Base-by-base conservation (phyloP, 192 early-diverging fungal genomes). In the Podila verticillata region DNA sequence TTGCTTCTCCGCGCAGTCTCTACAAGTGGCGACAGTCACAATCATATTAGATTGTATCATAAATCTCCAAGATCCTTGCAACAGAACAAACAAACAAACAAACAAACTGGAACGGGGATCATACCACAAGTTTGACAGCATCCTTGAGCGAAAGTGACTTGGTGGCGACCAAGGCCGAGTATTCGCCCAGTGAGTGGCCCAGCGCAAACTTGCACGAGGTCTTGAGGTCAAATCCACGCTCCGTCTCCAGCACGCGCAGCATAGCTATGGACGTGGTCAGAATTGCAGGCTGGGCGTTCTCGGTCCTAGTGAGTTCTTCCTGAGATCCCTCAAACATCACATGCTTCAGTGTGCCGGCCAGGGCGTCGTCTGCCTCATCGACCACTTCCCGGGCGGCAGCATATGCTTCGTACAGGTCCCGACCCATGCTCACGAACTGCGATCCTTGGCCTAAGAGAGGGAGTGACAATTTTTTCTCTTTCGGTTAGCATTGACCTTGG, bases 171-270 rank as follows among this genome's bases (percentile, higher is more conserved):
- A 94, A 84, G 6, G 93, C 92, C 22, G 89, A 86, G 67, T 98
- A 99, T 82, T 99, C 97, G 24, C 97, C 97, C 7, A 99, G 85
- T 28, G 95, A 96, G 70, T 99, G 97, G 7, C 97, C 97, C 57
- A 98, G 84, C 0, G 93, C 92, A 85, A 91, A 93, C 6, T 91
- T 91, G 74, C 92, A 96, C 22, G 88, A 82, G 4, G 90, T 89
- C 7, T 83, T 75, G 22, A 93, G 83, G 67, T 93, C 89, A 74
- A 95, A 93, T n/a, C 92, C 95, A 60, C 87, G 90, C 30, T 95
- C 96, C 0, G 83, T 84, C 81, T 97, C 93, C 51, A 99, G 82
- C 15, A 96, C 95, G 20, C 92, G 87, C 26, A 96, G 75, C 57
- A 94, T 88, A 0, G 97, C 97, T 62, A 97, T 89, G 1, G 96